Evolutionary conservation across 2,329 filamentous ascomycete genomes (phyloP), one percentile per base, ranked within the genome.

Genomic region (Pyricularia grisea): DNA sequence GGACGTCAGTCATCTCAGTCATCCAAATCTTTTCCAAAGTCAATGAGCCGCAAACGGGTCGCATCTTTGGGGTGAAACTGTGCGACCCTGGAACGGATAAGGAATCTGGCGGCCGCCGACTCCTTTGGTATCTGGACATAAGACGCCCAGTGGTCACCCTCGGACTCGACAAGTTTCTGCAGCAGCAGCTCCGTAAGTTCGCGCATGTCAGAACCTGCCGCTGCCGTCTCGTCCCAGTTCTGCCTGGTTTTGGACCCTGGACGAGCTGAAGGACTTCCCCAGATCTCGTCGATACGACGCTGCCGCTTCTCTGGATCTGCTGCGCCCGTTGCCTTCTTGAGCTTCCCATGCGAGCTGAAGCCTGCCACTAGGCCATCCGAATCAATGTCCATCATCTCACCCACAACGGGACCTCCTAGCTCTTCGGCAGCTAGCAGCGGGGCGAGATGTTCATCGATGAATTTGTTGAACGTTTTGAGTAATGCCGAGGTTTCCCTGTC

Each of bases 351-450:
- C 0, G 85, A 78, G 72, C 82, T 89, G 76, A 90, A 90, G 1
- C 87, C 87, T 10, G 83, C 84, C 5, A 82, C 84, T 6, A 90
- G 78, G 71, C 85, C 85, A 64, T 90, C 85, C 10, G 85, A 73
- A 81, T 88, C 79, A 27, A 91, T 74, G 77, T 91, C 87, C 75
- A 90, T 83, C 73, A 90, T 82, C 72, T 92, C 90, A 3, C 93
- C 92, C 0, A 94, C 92, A 12, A 93, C 90, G 0, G 93, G 92
- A 0, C 93, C 92, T 9, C 93, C 93, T 1, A 94, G 83, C 74
- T 93, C 91, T 79, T 96, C 93, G 0, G 92, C 91, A 7, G 92
- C 92, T 63, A 97, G 82, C 87, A 94, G 91, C 3, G 86, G 79
- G 1, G 91, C 90, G 0, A 97, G 83, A 60, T 87, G 85, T 63